These are phyloP conservation scores for Wallacemonas collosoma DNA, from an alignment of 208 protist genomes.

Conservation along the genomic window DNA sequence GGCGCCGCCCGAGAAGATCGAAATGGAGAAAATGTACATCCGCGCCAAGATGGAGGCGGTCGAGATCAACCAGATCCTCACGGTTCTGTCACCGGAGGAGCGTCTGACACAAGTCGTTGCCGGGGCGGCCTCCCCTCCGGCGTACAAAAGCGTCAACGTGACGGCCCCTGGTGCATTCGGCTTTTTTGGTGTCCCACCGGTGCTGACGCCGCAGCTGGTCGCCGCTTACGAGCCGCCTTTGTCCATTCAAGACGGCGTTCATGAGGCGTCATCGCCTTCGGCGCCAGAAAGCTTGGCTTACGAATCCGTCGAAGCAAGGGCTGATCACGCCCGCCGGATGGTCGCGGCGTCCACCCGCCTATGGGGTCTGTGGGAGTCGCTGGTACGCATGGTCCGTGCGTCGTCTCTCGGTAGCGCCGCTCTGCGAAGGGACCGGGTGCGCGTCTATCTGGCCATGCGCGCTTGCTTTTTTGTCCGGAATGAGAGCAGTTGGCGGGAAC, in stretches of 20 bases:
- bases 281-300: neutral
- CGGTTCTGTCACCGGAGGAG: constrained; percentile 9
- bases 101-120: neutral
- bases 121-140: neutral
- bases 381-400: constrained; percentile 5
- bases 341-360: neutral
- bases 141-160: neutral
- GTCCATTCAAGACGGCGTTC: neutral
- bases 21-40: constrained; percentile 46
- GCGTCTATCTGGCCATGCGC: constrained; percentile 36
- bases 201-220: constrained; percentile 9
- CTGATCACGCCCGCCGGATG: constrained; percentile 2
- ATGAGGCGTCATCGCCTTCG: neutral
- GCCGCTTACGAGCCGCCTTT: constrained; percentile 3
- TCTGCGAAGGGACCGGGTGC: constrained; percentile 4
- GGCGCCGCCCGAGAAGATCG: constrained; percentile 53
- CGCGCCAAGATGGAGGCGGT: constrained; percentile 45
- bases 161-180: neutral
- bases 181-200: constrained; percentile 4
- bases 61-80: constrained; percentile 31
- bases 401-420: constrained; percentile 14
- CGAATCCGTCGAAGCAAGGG: neutral
- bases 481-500: constrained; percentile 36
- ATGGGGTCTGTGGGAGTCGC: constrained; percentile 18
- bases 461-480: constrained; percentile 69